These are phyloP conservation scores for Aspergillus caelatus DNA, from an alignment of 2,329 filamentous ascomycete species.

Conservation along the genomic window DNA sequence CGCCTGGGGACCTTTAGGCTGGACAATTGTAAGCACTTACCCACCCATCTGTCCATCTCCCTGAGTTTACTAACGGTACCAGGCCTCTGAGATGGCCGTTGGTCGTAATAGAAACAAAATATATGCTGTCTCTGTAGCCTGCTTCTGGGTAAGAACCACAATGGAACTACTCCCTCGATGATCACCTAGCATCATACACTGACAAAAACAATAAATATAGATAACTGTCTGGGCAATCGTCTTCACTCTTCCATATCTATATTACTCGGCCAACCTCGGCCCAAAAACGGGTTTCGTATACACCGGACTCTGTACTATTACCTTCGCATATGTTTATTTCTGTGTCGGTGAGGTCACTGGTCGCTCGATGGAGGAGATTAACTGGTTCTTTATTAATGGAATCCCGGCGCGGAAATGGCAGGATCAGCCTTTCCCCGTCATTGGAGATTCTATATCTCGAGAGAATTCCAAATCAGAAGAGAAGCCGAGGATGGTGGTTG, in stretches of 20 bases:
- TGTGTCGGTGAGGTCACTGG: constrained; percentile 9
- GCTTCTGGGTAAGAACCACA: constrained; percentile 7
- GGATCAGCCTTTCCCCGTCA: background rate
- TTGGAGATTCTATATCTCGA: no score
- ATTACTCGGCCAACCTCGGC: background rate
- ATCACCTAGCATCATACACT: no score
- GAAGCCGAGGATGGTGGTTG: no score
- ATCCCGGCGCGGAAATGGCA: constrained; percentile 1
- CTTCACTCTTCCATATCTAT: constrained; percentile 1
- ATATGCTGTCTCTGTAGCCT: background rate
- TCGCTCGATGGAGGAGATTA: constrained; percentile 7
- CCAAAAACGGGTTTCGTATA: constrained; percentile 4
- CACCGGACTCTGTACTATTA: background rate
- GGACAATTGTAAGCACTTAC: background rate
- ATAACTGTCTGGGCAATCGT: constrained; percentile 6
- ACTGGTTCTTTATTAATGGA: constrained; percentile 2
- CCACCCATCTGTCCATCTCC: no score
- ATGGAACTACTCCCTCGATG: no score
- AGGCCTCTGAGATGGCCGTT: constrained; percentile 1
- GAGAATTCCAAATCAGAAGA: no score
- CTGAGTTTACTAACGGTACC: background rate
- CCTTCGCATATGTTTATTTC: constrained; percentile 13
- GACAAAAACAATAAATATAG: no score
- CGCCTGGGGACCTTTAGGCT: constrained; percentile 4
- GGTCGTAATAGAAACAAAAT: constrained; percentile 6